Evolutionary conservation across 225 moss, liverwort and hornwort genomes (phyloP), one percentile per base, ranked within the genome.

Genomic region (Pseudoscleropodium purum): DNA sequence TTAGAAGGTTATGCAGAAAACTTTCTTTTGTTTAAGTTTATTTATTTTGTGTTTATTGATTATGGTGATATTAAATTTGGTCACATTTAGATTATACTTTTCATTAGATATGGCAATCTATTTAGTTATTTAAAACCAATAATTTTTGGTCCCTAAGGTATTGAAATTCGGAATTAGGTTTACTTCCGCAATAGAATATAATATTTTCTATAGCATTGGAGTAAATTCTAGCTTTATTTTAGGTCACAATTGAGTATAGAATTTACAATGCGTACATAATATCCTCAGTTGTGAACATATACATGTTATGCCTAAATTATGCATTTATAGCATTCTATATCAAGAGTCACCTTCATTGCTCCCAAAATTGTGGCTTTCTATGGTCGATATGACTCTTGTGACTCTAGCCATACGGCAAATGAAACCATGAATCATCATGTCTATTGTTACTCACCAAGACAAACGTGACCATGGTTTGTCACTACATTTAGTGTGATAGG

Each of bases 301-400:
- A 20, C 10, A 0, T 54, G 0, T 37, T 16, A 33, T 15, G 11
- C 0, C 1, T 27, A 15, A 1, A n/a, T 13, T n/a, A 5, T 18
- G 27, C 27, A 39, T 79, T 39, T 59, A 39, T 26, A 59, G 10
- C 18, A n/a, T 59, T 27, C 0, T 17, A 17, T 39, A 18, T 5
- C 41, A 60, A 39, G 1, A 29, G 12, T 60, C 1, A 7, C 2
- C 29, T 41, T n/a, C 10, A 29, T 29, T 1, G 1, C 2, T 7
- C 6, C 4, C 7, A 27, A 6, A 16, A 57, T n/a, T 7, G 27
- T 1, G 0, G 6, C 0, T 59, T 2, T 7, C 3, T 11, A 7
- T 1, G 0, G 3, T 26, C 1, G 4, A 79, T 59, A 59, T 1
- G 9, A 7, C 16, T 79, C 29, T 39, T 80, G 18, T 5, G 1